Conservation (phyloP, 2,329 filamentous ascomycete species). For the Nemania sp. region DNA sequence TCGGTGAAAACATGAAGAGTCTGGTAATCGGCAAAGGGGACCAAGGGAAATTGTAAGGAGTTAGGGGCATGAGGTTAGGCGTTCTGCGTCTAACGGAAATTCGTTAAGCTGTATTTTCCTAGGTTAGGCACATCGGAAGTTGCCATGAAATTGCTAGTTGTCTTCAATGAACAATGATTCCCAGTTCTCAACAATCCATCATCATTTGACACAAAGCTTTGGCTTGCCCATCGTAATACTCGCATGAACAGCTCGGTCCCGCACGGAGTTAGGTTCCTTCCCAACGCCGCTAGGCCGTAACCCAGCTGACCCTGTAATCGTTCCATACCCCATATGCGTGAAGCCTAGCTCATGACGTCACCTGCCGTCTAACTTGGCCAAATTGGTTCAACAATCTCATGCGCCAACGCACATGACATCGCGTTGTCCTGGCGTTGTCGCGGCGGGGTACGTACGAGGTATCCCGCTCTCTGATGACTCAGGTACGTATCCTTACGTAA, state of each 20-base stretch:
- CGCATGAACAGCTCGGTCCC: too few species aligned
- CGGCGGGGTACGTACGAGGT: neutral
- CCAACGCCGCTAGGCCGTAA: too few species aligned
- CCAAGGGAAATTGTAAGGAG: conserved; percentile 17
- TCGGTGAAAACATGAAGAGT: conserved; percentile 3
- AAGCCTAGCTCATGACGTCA: neutral
- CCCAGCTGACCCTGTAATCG: too few species aligned
- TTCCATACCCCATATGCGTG: too few species aligned
- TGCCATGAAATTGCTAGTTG: too few species aligned
- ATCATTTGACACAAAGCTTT: too few species aligned
- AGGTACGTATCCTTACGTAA: too few species aligned
- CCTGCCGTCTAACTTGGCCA: neutral
- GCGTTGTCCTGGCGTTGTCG: conserved; percentile 13
- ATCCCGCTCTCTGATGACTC: neutral
- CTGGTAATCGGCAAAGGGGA: conserved; percentile 3
- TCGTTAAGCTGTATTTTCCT: neutral
- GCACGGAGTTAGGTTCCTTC: too few species aligned
- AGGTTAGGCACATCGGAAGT: too few species aligned
- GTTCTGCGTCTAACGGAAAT: conserved; percentile 7
- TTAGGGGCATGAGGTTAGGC: conserved; percentile 10
- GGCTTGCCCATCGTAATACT: too few species aligned
- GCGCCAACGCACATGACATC: conserved; percentile 16
- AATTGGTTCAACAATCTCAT: neutral
- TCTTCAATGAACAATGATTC: too few species aligned
- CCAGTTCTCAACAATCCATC: too few species aligned